These are phyloP conservation scores for Dioszegia aurantiaca DNA, from an alignment of 768 basidiomycete genomes.

Conservation along the genomic window DNA sequence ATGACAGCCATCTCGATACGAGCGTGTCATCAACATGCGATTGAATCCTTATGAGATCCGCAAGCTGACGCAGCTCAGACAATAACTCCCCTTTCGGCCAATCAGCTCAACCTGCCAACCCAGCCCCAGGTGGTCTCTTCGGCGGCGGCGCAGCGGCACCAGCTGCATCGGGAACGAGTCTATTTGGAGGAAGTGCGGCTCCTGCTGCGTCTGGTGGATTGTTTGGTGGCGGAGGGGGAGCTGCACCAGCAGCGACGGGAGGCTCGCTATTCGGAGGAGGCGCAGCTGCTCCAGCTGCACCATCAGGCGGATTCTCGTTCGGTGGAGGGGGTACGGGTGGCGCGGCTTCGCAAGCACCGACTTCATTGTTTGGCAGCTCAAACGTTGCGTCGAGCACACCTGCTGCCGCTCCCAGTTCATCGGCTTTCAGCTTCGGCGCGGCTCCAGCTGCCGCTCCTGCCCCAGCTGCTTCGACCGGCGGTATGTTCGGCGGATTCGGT, in stretches of 20 bases:
- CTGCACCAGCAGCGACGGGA: slow-evolving; percentile 3
- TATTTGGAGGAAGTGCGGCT: not conserved
- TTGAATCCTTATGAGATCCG: too few species aligned
- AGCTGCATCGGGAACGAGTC: not conserved
- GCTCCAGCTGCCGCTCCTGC: slow-evolving; percentile 11
- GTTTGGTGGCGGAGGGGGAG: slow-evolving; percentile 16
- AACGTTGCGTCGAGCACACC: slow-evolving; percentile 15
- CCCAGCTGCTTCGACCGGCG: slow-evolving; percentile 14
- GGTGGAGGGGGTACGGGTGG: slow-evolving; percentile 5
- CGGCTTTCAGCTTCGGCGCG: slow-evolving; percentile 17
- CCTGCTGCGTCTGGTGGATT: not conserved
- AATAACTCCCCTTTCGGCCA: slow-evolving; percentile 16
- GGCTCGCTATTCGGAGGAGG: slow-evolving; percentile 12
- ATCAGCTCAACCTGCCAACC: slow-evolving; percentile 14
- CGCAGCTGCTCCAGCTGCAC: slow-evolving; percentile 11
- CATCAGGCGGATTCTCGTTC: slow-evolving; percentile 17
- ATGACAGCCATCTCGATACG: too few species aligned
- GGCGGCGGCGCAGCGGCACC: slow-evolving; percentile 11
- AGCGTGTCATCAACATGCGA: too few species aligned
- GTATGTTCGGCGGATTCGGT: slow-evolving; percentile 21
- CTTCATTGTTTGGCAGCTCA: slow-evolving; percentile 16
- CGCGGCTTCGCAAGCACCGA: slow-evolving; percentile 1
- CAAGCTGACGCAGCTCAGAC: not conserved
- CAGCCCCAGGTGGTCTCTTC: slow-evolving; percentile 26
- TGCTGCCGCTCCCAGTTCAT: slow-evolving; percentile 15